phyloP scores from a whole-genome alignment of 2,329 filamentous ascomycete genomes.

The Pezicula carpinea region DNA sequence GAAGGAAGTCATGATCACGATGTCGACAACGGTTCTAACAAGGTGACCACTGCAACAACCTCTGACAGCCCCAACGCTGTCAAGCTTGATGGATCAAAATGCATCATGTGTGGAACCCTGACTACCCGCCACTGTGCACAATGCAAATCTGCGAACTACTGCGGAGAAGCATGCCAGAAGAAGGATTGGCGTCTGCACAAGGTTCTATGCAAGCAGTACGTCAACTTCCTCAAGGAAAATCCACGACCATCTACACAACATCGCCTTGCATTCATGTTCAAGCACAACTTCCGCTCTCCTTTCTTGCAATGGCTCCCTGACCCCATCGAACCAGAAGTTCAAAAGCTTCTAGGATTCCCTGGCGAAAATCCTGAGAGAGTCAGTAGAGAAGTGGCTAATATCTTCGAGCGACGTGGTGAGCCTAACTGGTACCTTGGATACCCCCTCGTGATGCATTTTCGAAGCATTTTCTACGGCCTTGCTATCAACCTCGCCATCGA shows the following conservation, averaged over 20 bases:
- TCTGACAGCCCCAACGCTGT: neutral
- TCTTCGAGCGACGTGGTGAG: too few species aligned
- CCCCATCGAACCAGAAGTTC: too few species aligned
- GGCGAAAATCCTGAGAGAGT: too few species aligned
- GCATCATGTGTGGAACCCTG: neutral
- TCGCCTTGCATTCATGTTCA: neutral
- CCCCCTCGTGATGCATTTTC: too few species aligned
- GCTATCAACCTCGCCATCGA: too few species aligned
- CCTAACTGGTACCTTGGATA: too few species aligned
- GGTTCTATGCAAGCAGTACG: constrained; percentile 1
- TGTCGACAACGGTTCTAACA: too few species aligned
- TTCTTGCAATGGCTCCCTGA: neutral
- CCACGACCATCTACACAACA: neutral
- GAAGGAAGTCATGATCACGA: too few species aligned
- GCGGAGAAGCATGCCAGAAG: neutral
- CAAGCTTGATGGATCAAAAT: neutral
- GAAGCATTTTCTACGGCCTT: too few species aligned
- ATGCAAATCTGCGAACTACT: constrained; percentile 3
- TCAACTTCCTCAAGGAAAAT: neutral
- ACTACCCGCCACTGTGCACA: neutral
- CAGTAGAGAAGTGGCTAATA: too few species aligned
- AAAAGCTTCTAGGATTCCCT: too few species aligned
- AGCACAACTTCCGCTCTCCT: neutral
- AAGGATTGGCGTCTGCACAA: constrained; percentile 4
- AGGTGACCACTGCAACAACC: too few species aligned